phyloP scores from a whole-genome alignment of 805 yeast species.

The Ogataea trehalophila region DNA sequence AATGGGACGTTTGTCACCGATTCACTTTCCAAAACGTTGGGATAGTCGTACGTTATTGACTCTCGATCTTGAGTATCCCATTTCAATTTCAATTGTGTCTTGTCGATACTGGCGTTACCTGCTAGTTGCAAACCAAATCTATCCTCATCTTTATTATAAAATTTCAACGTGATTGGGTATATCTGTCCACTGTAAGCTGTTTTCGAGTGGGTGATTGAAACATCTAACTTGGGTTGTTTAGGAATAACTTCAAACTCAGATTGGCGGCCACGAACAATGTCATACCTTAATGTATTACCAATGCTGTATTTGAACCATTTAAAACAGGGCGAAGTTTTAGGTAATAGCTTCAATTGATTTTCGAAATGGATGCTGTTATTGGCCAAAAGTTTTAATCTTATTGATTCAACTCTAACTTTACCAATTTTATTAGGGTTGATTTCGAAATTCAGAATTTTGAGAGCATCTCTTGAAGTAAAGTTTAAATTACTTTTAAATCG shows the following conservation, averaged over 20 bases:
- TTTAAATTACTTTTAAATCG: constrained; percentile 14
- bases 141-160: constrained; percentile 31
- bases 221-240: constrained; percentile 32
- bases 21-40: constrained; percentile 7
- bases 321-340: constrained; percentile 1
- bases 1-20: background rate
- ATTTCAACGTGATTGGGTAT: constrained; percentile 18
- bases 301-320: constrained; percentile 11
- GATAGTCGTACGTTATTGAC: constrained; percentile 3
- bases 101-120: constrained; percentile 8
- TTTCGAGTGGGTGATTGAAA: constrained; percentile 21
- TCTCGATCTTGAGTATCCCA: constrained; percentile 17
- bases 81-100: constrained; percentile 8
- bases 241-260: constrained; percentile 32
- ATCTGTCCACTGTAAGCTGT: constrained; percentile 31
- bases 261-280: constrained; percentile 11
- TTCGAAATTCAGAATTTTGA: constrained; percentile 18
- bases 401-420: constrained; percentile 17
- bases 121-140: constrained; percentile 26
- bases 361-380: constrained; percentile 10
- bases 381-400: constrained; percentile 10
- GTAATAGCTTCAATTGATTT: constrained; percentile 9
- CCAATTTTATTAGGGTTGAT: constrained; percentile 22
- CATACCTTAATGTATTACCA: constrained; percentile 6
- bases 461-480: constrained; percentile 3